These are phyloP conservation scores for Linanthus parryae DNA, from an alignment of 148 eudicot genomes.

Conservation along the genomic window DNA sequence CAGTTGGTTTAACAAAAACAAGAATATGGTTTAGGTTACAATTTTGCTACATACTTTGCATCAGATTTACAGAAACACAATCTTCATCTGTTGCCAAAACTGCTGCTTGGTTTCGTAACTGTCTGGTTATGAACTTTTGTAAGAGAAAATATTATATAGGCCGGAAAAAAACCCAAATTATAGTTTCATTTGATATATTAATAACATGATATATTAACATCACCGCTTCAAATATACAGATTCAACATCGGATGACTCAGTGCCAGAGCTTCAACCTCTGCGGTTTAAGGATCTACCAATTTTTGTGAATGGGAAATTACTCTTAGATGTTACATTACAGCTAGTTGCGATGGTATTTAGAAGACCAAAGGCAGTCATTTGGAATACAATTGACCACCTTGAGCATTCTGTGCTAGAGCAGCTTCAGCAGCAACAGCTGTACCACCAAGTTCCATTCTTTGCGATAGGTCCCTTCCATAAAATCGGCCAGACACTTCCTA, in stretches of 20 bases:
- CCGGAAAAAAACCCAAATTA: background rate
- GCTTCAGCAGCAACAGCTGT: background rate
- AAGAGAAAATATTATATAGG: background rate
- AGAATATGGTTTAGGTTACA: too few relatives aligned
- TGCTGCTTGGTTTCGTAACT: too few relatives aligned
- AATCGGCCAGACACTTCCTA: background rate
- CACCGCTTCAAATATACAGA: background rate
- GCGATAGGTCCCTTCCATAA: slow-evolving; percentile 9
- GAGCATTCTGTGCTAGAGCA: slow-evolving; percentile 3
- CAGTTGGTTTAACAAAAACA: too few relatives aligned
- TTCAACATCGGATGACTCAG: slow-evolving; percentile 4
- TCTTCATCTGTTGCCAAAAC: background rate
- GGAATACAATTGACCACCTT: slow-evolving; percentile 9
- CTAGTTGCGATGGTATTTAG: background rate
- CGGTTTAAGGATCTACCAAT: slow-evolving; percentile 7
- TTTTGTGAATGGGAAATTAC: background rate
- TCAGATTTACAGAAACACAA: background rate
- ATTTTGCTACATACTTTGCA: too few relatives aligned
- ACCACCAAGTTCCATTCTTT: background rate
- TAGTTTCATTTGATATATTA: background rate
- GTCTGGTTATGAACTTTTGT: too few relatives aligned
- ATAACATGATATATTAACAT: background rate
- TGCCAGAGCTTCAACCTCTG: slow-evolving; percentile 8
- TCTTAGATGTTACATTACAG: background rate
- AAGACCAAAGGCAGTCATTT: background rate